phyloP scores from a whole-genome alignment of 441 rosid genomes.

The Lagerstroemia fauriei region DNA sequence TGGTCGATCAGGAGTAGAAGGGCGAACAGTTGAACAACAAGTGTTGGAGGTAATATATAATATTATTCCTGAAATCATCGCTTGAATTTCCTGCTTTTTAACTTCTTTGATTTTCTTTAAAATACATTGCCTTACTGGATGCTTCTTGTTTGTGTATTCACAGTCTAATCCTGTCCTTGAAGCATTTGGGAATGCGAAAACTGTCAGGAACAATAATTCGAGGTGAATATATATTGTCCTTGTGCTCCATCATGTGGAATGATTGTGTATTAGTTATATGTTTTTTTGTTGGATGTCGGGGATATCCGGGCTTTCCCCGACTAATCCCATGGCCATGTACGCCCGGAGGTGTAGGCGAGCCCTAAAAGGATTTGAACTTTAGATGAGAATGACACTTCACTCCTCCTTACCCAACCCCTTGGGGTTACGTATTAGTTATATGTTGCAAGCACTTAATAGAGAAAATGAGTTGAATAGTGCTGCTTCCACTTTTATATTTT shows the following conservation, averaged over 20 bases:
- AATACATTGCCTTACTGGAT: constrained; percentile 26
- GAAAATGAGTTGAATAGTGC: neutral
- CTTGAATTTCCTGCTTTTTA: neutral
- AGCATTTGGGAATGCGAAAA: constrained; percentile 99
- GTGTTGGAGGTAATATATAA: constrained; percentile 78
- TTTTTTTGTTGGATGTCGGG: neutral
- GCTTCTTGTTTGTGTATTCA: constrained; percentile 36
- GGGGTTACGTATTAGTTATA: neutral
- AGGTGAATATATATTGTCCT: constrained; percentile 48
- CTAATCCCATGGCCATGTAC: too few species aligned
- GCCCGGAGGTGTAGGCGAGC: too few species aligned
- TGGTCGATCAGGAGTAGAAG: constrained; percentile 97
- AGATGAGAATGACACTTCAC: too few species aligned
- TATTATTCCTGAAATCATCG: neutral
- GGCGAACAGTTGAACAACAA: constrained; percentile 98
- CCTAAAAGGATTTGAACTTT: too few species aligned
- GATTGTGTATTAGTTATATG: neutral
- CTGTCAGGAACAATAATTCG: constrained; percentile 96
- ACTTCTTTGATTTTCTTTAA: neutral
- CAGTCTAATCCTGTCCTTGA: constrained; percentile 99
- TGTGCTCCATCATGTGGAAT: neutral
- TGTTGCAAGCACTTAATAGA: neutral
- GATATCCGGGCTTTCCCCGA: too few species aligned
- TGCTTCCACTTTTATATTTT: neutral
- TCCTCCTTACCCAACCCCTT: too few species aligned